Evolutionary conservation across 2,329 filamentous ascomycete species (phyloP).

Genomic region (Diaporthe sp.): DNA sequence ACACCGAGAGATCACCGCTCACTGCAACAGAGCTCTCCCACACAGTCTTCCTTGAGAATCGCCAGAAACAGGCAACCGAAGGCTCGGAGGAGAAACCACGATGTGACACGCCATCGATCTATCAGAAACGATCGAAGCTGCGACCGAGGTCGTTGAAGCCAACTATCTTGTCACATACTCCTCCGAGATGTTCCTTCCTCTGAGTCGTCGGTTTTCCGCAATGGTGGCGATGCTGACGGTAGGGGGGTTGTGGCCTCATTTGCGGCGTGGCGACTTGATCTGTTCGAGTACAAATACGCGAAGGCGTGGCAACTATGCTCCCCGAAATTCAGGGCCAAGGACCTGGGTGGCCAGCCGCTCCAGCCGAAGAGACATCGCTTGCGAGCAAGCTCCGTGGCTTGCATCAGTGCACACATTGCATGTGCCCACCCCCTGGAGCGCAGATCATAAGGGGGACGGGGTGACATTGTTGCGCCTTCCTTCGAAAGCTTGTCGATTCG

Average conservation of each 20-base stretch:
- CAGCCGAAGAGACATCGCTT: background rate
- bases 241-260: background rate
- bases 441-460: background rate
- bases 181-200: background rate
- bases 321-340: too few relatives aligned
- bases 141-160: background rate
- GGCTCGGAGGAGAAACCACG: background rate
- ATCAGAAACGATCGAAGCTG: conserved; percentile 1
- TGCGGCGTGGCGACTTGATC: background rate
- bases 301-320: background rate
- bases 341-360: background rate
- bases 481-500: background rate
- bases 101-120: background rate
- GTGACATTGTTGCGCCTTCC: background rate
- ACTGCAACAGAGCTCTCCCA: background rate
- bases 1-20: conserved; percentile 13
- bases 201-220: background rate
- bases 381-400: background rate
- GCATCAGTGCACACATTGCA: background rate
- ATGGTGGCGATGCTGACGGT: background rate
- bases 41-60: background rate
- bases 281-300: background rate
- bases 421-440: background rate
- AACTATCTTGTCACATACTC: too few relatives aligned
- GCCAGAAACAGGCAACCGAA: background rate